phyloP scores from a whole-genome alignment of 306 rosid genomes.

The Purshia tridentata region DNA sequence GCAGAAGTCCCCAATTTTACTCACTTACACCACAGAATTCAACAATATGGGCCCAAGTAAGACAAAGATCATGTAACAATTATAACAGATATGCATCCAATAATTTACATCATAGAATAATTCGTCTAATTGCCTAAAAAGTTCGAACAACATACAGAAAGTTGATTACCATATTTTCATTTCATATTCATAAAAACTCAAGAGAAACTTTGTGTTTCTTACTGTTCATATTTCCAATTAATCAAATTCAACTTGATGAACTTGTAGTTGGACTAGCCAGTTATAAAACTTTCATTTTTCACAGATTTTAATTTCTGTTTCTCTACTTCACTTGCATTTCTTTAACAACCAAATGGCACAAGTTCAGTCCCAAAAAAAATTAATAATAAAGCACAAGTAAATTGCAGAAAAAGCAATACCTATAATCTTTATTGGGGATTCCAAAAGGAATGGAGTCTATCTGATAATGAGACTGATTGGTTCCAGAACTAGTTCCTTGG shows the following conservation, averaged over 20 bases:
- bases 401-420: conserved; percentile 39
- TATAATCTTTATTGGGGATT: conserved; percentile 63
- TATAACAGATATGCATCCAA: too few relatives aligned
- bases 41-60: conserved; percentile 12
- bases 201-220: not conserved
- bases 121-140: too few relatives aligned
- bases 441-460: conserved; percentile 60
- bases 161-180: not conserved
- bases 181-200: not conserved
- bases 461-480: conserved; percentile 47
- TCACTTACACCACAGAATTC: conserved; percentile 26
- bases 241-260: conserved; percentile 3
- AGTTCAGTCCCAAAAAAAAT: too few relatives aligned
- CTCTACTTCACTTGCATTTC: not conserved
- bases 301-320: not conserved
- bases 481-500: conserved; percentile 51
- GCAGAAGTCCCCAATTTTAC: conserved; percentile 10
- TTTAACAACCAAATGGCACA: not conserved
- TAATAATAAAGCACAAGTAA: conserved; percentile 6
- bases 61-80: conserved; percentile 21
- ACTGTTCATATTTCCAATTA: not conserved
- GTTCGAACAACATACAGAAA: not conserved
- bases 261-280: not conserved
- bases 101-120: too few relatives aligned
- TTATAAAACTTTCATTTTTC: not conserved